Base-by-base conservation (phyloP, 106 monocot genomes). In the Alisma plantagoaquatica region DNA sequence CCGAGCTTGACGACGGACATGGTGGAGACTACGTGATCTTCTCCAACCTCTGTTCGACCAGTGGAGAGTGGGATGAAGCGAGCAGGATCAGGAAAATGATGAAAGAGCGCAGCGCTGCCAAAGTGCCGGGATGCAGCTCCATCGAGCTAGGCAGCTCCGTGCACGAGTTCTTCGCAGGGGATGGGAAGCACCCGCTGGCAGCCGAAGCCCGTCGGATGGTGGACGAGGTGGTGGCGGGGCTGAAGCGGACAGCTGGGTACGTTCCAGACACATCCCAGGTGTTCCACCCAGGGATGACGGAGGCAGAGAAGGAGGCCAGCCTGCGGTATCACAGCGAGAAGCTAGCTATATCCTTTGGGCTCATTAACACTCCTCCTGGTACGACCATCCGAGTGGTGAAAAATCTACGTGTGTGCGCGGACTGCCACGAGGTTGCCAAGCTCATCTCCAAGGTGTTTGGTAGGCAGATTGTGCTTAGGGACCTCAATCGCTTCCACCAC, bases 261-360 rank as follows among this genome's bases (percentile, higher is more conserved):
- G 64, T 45, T 10, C 79, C 88, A 0, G 79, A 89, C 27, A 79
- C 73, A 21, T 70, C 76, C 6, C 55, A 43, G 33, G 88, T 83
- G 51, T 50, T 42, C 31, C 82, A 89, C 38, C 43, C 33, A 10
- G 73, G 64, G 46, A 54, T 89, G 67, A 68, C 46, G n/a, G 79
- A 89, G 68, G 68, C 68, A 43, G 76, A 78, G 57, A 89, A 82
- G 70, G 79, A 79, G 55, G 46, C 12, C 4, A 89, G 76, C 56
- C 60, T 89, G 0, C 59, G 76, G 43, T 83, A 83, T 46, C 88
- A 89, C 57, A 83, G 88, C 47, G 88, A 89, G 88, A 89, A 89
- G 76, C 33, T 89, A 32, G 88, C 79, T 0, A 83, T 89, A 41
- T 78, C 82, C 0, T 89, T 82, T 27, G 88, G 83, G 29, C 70